Evolutionary conservation across 495 filamentous ascomycete genomes (phyloP), one percentile per base, ranked within the genome.

Genomic region (Podospora conica): DNA sequence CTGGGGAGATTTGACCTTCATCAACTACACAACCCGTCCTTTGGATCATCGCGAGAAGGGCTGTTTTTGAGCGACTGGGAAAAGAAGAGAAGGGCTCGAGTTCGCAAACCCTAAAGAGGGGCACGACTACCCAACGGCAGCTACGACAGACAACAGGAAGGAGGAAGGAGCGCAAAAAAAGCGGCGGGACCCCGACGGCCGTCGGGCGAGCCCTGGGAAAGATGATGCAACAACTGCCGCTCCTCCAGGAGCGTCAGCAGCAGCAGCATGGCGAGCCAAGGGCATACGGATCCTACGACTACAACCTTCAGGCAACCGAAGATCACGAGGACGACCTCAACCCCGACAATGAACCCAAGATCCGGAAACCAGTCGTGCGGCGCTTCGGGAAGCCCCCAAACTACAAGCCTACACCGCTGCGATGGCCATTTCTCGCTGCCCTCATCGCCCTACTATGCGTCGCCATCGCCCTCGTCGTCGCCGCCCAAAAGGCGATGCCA

Each of bases 391-490:
- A 61, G 22, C n/a, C 29, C 12, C 72, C 72, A 9, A 69, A 71
- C 66, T 77, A 78, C 71, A 75, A 74, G 57, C 75, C 74, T 10
- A 73, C 65, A 55, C 62, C 73, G 23, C 56, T 78, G 27, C 62
- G 63, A 67, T 75, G 73, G 74, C 74, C 74, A 4, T 78, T 78
- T 53, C 71, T 78, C 64, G 20, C 54, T 5, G 48, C 23, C 54
- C 60, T 74, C 55, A 70, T 73, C 18, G 28, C 68, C 8, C 21
- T 75, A 29, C 58, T 77, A 56, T 63, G 67, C 15, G 61, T 70
- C 23, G 69, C 70, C 62, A 77, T 77, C 59, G 67, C 40, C 15
- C 29, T 75, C 58, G 59, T 75, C 48, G 64, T 68, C 58, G 71
- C 72, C 31, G 73, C 72, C 28, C 64, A 74, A 53, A 71, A 64